Base-by-base conservation (phyloP, 225 moss, liverwort and hornwort genomes). In the Pleurozium schreberi region DNA sequence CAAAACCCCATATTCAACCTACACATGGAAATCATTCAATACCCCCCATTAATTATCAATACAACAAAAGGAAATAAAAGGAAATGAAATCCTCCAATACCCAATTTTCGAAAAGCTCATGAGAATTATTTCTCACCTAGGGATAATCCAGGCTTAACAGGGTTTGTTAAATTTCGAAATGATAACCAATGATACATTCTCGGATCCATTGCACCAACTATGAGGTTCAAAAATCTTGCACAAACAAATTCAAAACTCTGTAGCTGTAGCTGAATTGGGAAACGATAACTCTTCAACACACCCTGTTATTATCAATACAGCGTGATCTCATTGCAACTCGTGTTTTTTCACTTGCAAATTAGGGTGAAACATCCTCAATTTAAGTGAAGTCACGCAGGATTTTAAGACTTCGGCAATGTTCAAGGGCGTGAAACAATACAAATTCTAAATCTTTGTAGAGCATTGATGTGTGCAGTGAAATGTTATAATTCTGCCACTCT, bases 1-100 rank as follows among this genome's bases (percentile, higher is more conserved):
- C 67, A 94, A 45, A 11, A 85, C 86, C 75, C 92, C 91, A 83
- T 89, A 93, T 73, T 91, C 90, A 90, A 92, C 89, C 94, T 86
- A 30, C 63, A 52, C 52, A 50, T 50, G 36, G 34, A 34, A n/a
- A 11, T n/a, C n/a, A n/a, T 31, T 77, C 31, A 57, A 57, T 57
- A 8, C 52, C 2, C n/a, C 45, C 43, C 25, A 8, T 17, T 45
- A 16, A 58, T 43, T 33, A 43, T 33, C 33, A 42, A 40, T 18
- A n/a, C 26, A 79, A 26, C n/a, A 58, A 79, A 79, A 40, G 40
- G 58, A 79, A 40, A 58, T 26, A 18, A 57, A 18, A 18, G 5
- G 57, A 57, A n/a, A n/a, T n/a, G n/a, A n/a, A n/a, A 42, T 55
- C 40, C 57, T 53, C n/a, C 40, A 40, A 0, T 22, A 33, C 22